phyloP scores from a whole-genome alignment of 163 green algal species.

The Picocystis sp. region DNA sequence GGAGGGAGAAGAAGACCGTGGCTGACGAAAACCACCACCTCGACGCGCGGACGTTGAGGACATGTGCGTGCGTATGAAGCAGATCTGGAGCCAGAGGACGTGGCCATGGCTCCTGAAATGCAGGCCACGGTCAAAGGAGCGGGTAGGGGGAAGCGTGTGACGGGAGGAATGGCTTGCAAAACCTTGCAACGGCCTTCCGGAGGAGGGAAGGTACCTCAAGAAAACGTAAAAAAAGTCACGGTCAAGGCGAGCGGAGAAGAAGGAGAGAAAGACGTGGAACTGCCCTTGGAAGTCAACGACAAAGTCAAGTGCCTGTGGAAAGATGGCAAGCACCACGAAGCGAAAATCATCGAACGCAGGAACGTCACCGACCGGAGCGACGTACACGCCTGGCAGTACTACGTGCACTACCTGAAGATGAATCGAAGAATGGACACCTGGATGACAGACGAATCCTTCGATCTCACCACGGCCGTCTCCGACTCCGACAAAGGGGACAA shows the following conservation, averaged over 20 bases:
- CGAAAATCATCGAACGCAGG: slow-evolving; percentile 74
- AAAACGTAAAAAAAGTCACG: not conserved
- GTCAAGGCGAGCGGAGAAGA: slow-evolving; percentile 1
- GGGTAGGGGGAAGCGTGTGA: no score
- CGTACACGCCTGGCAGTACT: slow-evolving; percentile 53
- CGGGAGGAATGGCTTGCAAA: no score
- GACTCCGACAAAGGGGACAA: slow-evolving; percentile 1
- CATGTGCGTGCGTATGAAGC: no score
- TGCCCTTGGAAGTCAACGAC: slow-evolving; percentile 66
- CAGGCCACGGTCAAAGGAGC: no score
- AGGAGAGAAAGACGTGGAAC: slow-evolving; percentile 30
- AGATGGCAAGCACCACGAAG: slow-evolving; percentile 56
- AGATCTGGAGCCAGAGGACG: no score
- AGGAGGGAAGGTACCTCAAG: not conserved
- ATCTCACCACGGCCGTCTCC: not conserved
- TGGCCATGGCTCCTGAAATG: no score
- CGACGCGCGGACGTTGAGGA: no score
- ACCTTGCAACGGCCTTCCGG: not conserved
- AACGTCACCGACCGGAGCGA: slow-evolving; percentile 9
- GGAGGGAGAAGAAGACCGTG: no score
- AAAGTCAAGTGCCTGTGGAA: slow-evolving; percentile 47
- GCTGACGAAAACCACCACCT: no score
- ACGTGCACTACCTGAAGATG: slow-evolving; percentile 87
- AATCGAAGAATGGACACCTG: slow-evolving; percentile 12
- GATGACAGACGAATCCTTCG: slow-evolving; percentile 12